A percentile compares a stretch with the other conserved stretches of the same genome.
Conservation (phyloP, 768 basidiomycete species). For the Pisolithus albus region DNA sequence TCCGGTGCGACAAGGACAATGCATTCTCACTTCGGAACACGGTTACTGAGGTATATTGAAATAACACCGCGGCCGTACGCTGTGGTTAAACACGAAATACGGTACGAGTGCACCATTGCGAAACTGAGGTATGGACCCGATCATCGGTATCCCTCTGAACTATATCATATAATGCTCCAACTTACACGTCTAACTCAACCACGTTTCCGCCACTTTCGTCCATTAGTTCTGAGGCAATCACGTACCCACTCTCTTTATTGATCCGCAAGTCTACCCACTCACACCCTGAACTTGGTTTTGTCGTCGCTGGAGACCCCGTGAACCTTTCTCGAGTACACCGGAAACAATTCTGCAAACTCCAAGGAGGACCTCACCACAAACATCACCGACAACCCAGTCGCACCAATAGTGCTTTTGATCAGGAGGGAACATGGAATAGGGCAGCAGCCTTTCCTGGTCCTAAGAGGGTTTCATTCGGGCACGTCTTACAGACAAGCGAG, state of each 20-base stretch:
- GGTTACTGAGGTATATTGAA: too few species aligned
- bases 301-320: slow-evolving; percentile 18
- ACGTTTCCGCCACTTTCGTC: too few species aligned
- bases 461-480: not conserved
- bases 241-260: slow-evolving; percentile 19
- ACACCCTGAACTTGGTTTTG: slow-evolving; percentile 1
- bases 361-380: slow-evolving; percentile 7
- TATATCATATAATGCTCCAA: too few species aligned
- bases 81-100: too few species aligned
- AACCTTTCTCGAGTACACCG: slow-evolving; percentile 16
- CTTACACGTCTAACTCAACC: too few species aligned
- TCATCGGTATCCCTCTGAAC: too few species aligned
- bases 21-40: too few species aligned
- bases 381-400: slow-evolving; percentile 3
- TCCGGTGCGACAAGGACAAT: too few species aligned
- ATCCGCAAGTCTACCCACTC: slow-evolving; percentile 16
- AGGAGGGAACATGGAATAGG: not conserved
- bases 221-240: too few species aligned
- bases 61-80: too few species aligned
- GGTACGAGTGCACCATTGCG: too few species aligned
- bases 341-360: slow-evolving; percentile 3
- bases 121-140: too few species aligned
- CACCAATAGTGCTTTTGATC: slow-evolving; percentile 10
- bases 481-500: not conserved
- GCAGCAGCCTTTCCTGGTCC: not conserved